Evolutionary conservation across 1,139 yeast genomes (phyloP).

Genomic region (Yamadazyma buinensis): DNA sequence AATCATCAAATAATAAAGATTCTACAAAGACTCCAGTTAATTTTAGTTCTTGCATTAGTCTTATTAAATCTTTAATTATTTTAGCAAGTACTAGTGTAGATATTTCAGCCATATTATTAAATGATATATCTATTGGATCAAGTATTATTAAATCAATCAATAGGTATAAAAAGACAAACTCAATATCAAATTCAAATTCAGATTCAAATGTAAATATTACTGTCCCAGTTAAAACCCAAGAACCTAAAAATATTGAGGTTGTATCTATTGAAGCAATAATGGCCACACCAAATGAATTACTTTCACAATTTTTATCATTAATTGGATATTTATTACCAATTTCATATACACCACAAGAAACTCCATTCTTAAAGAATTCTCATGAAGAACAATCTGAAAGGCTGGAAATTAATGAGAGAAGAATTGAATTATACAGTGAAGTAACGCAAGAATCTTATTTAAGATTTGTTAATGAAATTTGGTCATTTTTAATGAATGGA

Average conservation of each 20-base stretch:
- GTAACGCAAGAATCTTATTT: slow-evolving; percentile 25
- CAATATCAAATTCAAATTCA: not conserved
- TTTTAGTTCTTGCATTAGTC: slow-evolving; percentile 31
- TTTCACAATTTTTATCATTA: slow-evolving; percentile 53
- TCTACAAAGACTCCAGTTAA: slow-evolving; percentile 22
- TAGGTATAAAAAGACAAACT: slow-evolving; percentile 23
- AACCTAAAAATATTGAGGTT: slow-evolving; percentile 16
- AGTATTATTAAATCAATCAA: slow-evolving; percentile 45
- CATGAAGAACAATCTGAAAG: slow-evolving; percentile 25
- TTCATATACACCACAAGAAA: slow-evolving; percentile 23
- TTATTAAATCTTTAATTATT: slow-evolving; percentile 41
- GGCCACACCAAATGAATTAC: slow-evolving; percentile 67
- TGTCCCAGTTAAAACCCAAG: not conserved
- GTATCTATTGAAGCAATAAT: slow-evolving; percentile 66
- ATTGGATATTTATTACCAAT: slow-evolving; percentile 58
- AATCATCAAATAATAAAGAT: slow-evolving; percentile 12
- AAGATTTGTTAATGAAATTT: slow-evolving; percentile 47
- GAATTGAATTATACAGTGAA: slow-evolving; percentile 23
- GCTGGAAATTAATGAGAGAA: slow-evolving; percentile 22
- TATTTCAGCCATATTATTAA: slow-evolving; percentile 37
- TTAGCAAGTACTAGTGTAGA: slow-evolving; percentile 36
- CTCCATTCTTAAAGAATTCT: slow-evolving; percentile 29
- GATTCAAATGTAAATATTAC: slow-evolving; percentile 8
- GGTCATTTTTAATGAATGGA: slow-evolving; percentile 62
- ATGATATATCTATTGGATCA: slow-evolving; percentile 37